Percentiles rank a stretch among this genome's conserved stretches.
Evolutionary conservation across 805 yeast genomes (phyloP).

Genomic region (Ogataea degrootiae): DNA sequence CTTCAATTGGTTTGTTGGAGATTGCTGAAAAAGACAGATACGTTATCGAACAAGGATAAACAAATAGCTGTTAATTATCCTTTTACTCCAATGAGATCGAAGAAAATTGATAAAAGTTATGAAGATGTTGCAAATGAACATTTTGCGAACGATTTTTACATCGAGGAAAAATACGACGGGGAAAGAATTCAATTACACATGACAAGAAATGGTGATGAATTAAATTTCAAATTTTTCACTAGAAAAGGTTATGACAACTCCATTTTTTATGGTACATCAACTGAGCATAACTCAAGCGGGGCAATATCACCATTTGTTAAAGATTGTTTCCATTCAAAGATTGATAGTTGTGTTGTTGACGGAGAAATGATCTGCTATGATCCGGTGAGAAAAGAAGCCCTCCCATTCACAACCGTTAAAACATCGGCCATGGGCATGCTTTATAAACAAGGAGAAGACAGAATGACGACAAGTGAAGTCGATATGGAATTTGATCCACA

Average conservation of each 20-base stretch:
- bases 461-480: slow-evolving; percentile 14
- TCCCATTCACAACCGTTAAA: slow-evolving; percentile 81
- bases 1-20: slow-evolving; percentile 56
- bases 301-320: slow-evolving; percentile 31
- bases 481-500: slow-evolving; percentile 18
- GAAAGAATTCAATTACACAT: slow-evolving; percentile 81
- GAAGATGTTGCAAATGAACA: slow-evolving; percentile 40
- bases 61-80: slow-evolving; percentile 44
- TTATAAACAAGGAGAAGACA: slow-evolving; percentile 10
- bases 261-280: slow-evolving; percentile 51
- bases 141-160: slow-evolving; percentile 45
- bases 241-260: slow-evolving; percentile 74
- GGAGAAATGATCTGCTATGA: slow-evolving; percentile 96
- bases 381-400: slow-evolving; percentile 43
- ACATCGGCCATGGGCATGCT: slow-evolving; percentile 58
- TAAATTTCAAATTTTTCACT: slow-evolving; percentile 47
- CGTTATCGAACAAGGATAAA: slow-evolving; percentile 39
- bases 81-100: slow-evolving; percentile 75
- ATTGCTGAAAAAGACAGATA: slow-evolving; percentile 42
- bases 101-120: slow-evolving; percentile 47
- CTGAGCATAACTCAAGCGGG: slow-evolving; percentile 18
- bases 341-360: slow-evolving; percentile 52
- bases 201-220: slow-evolving; percentile 36
- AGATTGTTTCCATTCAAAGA: slow-evolving; percentile 23
- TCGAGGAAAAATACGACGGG: slow-evolving; percentile 94